Conservation (phyloP, 768 basidiomycete species). For the Russula vinacea region DNA sequence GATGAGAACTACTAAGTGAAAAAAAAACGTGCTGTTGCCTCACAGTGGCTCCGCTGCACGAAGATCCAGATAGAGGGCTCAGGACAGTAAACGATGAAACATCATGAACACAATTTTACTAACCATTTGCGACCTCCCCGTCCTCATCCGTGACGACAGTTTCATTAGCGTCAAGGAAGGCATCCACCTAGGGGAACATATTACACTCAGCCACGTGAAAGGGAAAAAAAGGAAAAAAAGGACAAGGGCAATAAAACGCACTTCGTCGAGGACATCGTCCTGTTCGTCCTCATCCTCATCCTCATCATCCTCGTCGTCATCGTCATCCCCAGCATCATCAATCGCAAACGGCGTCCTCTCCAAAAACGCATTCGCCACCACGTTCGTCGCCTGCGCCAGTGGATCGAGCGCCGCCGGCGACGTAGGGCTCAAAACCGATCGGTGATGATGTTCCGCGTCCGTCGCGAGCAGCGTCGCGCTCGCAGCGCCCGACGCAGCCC, state of each 20-base stretch:
- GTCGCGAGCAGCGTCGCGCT: slow-evolving; percentile 22
- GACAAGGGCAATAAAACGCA: slow-evolving; percentile 38
- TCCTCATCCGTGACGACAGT: slow-evolving; percentile 78
- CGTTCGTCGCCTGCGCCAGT: slow-evolving; percentile 71
- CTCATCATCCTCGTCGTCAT: slow-evolving; percentile 58
- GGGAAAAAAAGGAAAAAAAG: background rate
- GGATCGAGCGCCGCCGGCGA: slow-evolving; percentile 45
- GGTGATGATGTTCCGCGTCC: slow-evolving; percentile 30
- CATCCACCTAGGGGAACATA: slow-evolving; percentile 60
- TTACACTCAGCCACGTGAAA: background rate
- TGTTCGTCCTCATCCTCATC: slow-evolving; percentile 61
- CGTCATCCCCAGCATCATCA: slow-evolving; percentile 86
- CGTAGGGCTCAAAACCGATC: slow-evolving; percentile 30
- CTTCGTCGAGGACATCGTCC: slow-evolving; percentile 87
- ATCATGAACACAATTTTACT: slow-evolving; percentile 28
- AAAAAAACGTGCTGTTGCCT: background rate
- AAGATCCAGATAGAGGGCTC: slow-evolving; percentile 4
- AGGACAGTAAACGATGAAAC: slow-evolving; percentile 11
- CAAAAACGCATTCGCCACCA: slow-evolving; percentile 67
- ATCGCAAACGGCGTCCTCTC: slow-evolving; percentile 96
- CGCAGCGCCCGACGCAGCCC: background rate
- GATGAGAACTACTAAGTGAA: slow-evolving; percentile 11
- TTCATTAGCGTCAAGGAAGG: slow-evolving; percentile 92
- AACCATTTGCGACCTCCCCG: slow-evolving; percentile 73
- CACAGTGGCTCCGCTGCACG: slow-evolving; percentile 19